A percentile compares a stretch with the other conserved stretches of the same genome.
phyloP scores from a whole-genome alignment of 2,329 filamentous ascomycete genomes.

The Claviceps paspali region DNA sequence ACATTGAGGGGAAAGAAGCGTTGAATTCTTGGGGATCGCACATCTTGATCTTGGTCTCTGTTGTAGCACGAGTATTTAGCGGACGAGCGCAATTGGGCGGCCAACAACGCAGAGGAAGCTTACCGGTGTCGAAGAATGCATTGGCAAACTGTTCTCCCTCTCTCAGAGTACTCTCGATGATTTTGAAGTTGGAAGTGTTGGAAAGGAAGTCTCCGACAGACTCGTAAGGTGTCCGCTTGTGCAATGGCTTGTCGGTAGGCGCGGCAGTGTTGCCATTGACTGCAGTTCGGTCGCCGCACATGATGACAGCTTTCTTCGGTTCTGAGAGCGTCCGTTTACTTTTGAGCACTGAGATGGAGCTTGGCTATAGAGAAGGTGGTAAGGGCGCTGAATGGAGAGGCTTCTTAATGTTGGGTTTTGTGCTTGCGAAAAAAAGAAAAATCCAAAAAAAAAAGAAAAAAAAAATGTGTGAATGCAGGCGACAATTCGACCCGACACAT shows the following conservation, averaged over 20 bases:
- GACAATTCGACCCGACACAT: not conserved
- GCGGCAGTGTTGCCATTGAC: not conserved
- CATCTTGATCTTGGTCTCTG: slow-evolving; percentile 38
- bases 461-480: not conserved
- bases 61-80: not conserved
- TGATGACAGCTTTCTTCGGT: not conserved
- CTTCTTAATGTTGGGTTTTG: not conserved
- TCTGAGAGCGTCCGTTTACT: too few species aligned
- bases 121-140: slow-evolving; percentile 54
- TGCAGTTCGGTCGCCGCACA: slow-evolving; percentile 2
- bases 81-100: not conserved
- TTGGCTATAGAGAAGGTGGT: not conserved
- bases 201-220: slow-evolving; percentile 8
- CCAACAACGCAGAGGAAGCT: not conserved
- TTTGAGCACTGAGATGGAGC: too few species aligned
- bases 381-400: not conserved
- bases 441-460: too few species aligned
- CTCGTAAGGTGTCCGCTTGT: slow-evolving; percentile 5
- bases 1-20: not conserved
- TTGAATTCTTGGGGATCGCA: not conserved
- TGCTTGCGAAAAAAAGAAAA: not conserved
- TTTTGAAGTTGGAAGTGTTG: slow-evolving; percentile 9
- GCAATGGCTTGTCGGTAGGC: slow-evolving; percentile 1
- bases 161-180: slow-evolving; percentile 6
- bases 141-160: slow-evolving; percentile 77